Evolutionary conservation across 371 early-diverging fungal species (phyloP).

Genomic region (Amoeboaphelidium protococcarum): DNA sequence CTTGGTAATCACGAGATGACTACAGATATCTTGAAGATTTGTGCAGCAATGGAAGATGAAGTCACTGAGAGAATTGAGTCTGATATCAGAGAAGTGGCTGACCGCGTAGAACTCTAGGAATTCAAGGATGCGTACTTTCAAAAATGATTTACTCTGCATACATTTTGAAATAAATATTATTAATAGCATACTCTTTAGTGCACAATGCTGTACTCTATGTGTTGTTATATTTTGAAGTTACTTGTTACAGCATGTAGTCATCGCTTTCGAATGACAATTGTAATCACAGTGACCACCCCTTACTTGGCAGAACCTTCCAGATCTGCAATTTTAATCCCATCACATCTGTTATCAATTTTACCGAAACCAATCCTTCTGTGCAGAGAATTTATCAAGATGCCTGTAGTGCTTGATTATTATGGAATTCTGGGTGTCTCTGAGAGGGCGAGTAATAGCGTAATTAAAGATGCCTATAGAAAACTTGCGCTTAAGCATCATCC

Average conservation of each 20-base stretch:
- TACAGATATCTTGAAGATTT: slow-evolving; percentile 14
- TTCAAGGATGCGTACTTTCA: slow-evolving; percentile 5
- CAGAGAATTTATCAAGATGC: neutral
- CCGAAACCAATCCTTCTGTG: neutral
- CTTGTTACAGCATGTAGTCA: too few species aligned
- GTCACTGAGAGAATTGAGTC: slow-evolving; percentile 58
- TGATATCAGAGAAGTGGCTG: slow-evolving; percentile 38
- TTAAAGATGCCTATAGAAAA: neutral
- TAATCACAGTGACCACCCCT: neutral
- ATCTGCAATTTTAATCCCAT: neutral
- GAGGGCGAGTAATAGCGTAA: neutral
- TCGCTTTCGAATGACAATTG: neutral
- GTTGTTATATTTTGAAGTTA: too few species aligned
- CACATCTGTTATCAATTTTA: neutral
- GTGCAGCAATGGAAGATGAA: slow-evolving; percentile 53
- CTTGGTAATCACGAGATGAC: neutral
- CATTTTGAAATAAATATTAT: too few species aligned
- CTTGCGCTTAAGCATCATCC: neutral
- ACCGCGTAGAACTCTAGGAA: slow-evolving; percentile 27
- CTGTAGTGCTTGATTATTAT: neutral
- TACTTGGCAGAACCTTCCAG: neutral
- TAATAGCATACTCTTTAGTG: too few species aligned
- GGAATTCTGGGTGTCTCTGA: neutral
- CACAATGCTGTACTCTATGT: too few species aligned
- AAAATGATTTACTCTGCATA: too few species aligned